Percentiles rank a stretch among this genome's conserved stretches.
Evolutionary conservation across 1,284 basidiomycete genomes (phyloP).

Genomic region (Boletus holoroseus): DNA sequence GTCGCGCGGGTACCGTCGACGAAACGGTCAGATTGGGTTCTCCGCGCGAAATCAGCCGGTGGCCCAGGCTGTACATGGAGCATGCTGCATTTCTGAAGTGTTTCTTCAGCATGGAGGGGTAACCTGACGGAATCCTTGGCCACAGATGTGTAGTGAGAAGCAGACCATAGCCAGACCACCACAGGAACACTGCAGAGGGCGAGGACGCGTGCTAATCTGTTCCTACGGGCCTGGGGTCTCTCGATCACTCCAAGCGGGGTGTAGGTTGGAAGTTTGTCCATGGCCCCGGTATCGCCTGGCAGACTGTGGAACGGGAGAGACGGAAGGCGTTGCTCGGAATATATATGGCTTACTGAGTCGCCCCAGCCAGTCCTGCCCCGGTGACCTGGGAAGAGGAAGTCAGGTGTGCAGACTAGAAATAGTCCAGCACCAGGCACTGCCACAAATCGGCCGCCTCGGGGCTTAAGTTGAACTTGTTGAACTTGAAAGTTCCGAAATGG

Average conservation of each 20-base stretch:
- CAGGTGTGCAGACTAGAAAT: background rate
- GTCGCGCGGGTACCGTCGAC: constrained; percentile 49
- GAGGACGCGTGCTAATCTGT: constrained; percentile 14
- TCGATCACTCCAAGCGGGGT: constrained; percentile 6
- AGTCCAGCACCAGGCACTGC: constrained; percentile 5
- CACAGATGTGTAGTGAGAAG: constrained; percentile 10
- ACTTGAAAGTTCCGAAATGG: constrained; percentile 9
- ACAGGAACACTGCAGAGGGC: constrained; percentile 16
- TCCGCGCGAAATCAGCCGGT: constrained; percentile 35
- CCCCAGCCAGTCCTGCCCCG: background rate
- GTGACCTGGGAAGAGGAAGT: constrained; percentile 1
- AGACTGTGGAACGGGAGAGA: background rate
- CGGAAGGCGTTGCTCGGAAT: background rate
- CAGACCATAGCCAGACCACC: constrained; percentile 21
- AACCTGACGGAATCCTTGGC: constrained; percentile 14
- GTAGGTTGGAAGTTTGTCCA: constrained; percentile 31
- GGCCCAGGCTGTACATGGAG: constrained; percentile 30
- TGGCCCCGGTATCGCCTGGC: constrained; percentile 4
- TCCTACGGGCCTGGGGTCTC: constrained; percentile 9
- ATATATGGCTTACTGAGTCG: constrained; percentile 3
- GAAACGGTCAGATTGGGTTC: constrained; percentile 56
- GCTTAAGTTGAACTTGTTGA: constrained; percentile 22
- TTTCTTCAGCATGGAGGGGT: constrained; percentile 26
- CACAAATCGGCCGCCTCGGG: constrained; percentile 7
- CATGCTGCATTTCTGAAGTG: constrained; percentile 28